These are phyloP conservation scores for Clarkia xantiana DNA, from an alignment of 345 rosid species.

Conservation along the genomic window DNA sequence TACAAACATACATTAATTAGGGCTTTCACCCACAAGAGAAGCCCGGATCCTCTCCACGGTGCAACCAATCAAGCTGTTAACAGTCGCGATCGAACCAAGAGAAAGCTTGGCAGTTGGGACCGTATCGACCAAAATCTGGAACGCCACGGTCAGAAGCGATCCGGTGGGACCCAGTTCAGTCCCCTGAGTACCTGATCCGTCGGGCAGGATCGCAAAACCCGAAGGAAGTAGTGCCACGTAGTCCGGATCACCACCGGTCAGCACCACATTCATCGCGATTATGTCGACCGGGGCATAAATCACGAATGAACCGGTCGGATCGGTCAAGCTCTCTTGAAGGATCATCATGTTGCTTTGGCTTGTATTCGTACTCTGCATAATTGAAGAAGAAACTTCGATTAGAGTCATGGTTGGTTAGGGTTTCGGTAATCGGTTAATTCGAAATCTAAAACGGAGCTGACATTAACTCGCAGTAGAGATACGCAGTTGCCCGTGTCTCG, in stretches of 20 bases:
- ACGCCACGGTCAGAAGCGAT: constrained; percentile 67
- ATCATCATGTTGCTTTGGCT: constrained; percentile 47
- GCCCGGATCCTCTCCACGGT: constrained; percentile 66
- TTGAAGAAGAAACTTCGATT: not conserved
- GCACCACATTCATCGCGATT: constrained; percentile 36
- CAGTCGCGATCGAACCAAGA: constrained; percentile 72
- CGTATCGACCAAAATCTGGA: constrained; percentile 67
- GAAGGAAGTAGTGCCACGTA: constrained; percentile 78
- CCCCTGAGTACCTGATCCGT: constrained; percentile 18
- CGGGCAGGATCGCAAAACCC: constrained; percentile 69
- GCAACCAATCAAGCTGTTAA: constrained; percentile 56
- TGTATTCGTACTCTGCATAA: constrained; percentile 30
- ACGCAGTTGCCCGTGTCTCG: constrained; percentile 71
- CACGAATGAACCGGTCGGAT: constrained; percentile 28
- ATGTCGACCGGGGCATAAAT: constrained; percentile 37
- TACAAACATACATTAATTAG: not conserved
- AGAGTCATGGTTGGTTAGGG: too few species aligned
- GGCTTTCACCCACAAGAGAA: constrained; percentile 31
- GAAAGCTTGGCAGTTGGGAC: constrained; percentile 74
- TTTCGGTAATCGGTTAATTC: too few species aligned
- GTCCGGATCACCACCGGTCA: constrained; percentile 52
- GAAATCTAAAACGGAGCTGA: constrained; percentile 9
- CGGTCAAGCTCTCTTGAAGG: constrained; percentile 40
- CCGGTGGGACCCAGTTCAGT: constrained; percentile 29
- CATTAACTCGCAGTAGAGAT: constrained; percentile 62